phyloP scores from a whole-genome alignment of 352 stramenopile species.

The Globisporangium canariense region DNA sequence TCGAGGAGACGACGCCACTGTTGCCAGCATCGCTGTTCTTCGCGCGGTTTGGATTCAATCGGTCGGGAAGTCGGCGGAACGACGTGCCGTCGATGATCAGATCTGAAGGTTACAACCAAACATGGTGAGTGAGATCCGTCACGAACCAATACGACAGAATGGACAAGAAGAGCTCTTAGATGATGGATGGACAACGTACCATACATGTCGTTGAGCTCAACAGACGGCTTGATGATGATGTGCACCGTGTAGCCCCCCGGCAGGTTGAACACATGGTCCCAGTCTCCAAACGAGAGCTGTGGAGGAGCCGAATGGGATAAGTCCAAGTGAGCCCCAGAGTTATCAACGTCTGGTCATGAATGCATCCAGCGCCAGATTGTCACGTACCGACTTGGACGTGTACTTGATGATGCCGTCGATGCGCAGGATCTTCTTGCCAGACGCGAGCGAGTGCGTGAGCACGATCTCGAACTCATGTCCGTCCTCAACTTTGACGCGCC shows the following conservation, averaged over 20 bases:
- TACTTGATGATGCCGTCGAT: constrained; percentile 82
- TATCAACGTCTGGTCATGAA: no score
- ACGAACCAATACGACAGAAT: no score
- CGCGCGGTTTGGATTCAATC: constrained; percentile 42
- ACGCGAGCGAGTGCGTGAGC: constrained; percentile 78
- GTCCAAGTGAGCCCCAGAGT: not conserved
- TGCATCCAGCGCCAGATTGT: no score
- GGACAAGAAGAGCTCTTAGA: not conserved
- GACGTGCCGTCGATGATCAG: constrained; percentile 80
- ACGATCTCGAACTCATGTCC: constrained; percentile 82
- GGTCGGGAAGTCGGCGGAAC: constrained; percentile 71
- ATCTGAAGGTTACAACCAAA: constrained; percentile 26
- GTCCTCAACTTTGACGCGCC: constrained; percentile 78
- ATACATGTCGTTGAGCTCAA: constrained; percentile 87
- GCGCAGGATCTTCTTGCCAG: constrained; percentile 76
- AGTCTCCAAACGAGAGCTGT: constrained; percentile 76
- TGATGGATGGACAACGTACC: constrained; percentile 31
- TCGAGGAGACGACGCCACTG: constrained; percentile 28
- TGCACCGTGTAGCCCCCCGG: constrained; percentile 75
- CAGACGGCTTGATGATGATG: constrained; percentile 83
- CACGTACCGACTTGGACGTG: constrained; percentile 58
- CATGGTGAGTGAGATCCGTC: not conserved
- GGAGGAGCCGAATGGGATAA: not conserved
- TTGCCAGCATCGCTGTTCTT: constrained; percentile 13
- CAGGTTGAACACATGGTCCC: constrained; percentile 85